These are phyloP conservation scores for Proliferodiscus dingleyae DNA, from an alignment of 2,329 filamentous ascomycete species.

Conservation along the genomic window DNA sequence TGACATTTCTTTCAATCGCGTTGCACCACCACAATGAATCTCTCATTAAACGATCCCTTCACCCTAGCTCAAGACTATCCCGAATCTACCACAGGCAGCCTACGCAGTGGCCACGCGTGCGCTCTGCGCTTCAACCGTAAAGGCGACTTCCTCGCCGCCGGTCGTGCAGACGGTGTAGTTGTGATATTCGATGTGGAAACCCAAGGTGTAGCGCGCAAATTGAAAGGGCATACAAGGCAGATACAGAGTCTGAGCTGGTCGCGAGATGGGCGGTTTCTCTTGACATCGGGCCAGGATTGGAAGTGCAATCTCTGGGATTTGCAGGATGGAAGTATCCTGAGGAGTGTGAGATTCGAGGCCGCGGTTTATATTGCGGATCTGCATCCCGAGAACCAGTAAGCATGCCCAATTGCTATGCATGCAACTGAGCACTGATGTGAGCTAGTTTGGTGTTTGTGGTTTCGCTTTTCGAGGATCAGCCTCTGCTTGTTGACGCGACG, in stretches of 20 bases:
- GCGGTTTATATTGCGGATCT: conserved; percentile 95
- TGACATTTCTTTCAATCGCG: background rate
- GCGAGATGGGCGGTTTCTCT: conserved; percentile 79
- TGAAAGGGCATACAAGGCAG: conserved; percentile 87
- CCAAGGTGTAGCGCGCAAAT: conserved; percentile 89
- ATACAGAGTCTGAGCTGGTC: conserved; percentile 97
- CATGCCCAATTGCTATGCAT: background rate
- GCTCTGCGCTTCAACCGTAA: conserved; percentile 80
- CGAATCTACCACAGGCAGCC: conserved; percentile 80
- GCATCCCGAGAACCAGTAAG: conserved; percentile 83
- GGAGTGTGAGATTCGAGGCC: conserved; percentile 85
- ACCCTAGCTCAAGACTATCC: conserved; percentile 77
- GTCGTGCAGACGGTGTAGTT: conserved; percentile 88
- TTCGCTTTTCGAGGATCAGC: conserved; percentile 89
- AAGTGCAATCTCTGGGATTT: conserved; percentile 96
- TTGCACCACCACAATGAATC: conserved; percentile 51
- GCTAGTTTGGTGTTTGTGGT: conserved; percentile 79
- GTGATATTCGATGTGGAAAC: conserved; percentile 98
- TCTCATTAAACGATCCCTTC: conserved; percentile 67
- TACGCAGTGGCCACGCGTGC: conserved; percentile 66
- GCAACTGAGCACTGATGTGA: conserved; percentile 4
- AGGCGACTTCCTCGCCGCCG: conserved; percentile 91
- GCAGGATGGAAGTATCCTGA: conserved; percentile 61
- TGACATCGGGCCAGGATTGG: conserved; percentile 94
- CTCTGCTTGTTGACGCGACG: conserved; percentile 78